Percentiles rank a stretch among this genome's conserved stretches.
Evolutionary conservation across 2,329 filamentous ascomycete genomes (phyloP).

Genomic region (Calcarisporium arbuscula): DNA sequence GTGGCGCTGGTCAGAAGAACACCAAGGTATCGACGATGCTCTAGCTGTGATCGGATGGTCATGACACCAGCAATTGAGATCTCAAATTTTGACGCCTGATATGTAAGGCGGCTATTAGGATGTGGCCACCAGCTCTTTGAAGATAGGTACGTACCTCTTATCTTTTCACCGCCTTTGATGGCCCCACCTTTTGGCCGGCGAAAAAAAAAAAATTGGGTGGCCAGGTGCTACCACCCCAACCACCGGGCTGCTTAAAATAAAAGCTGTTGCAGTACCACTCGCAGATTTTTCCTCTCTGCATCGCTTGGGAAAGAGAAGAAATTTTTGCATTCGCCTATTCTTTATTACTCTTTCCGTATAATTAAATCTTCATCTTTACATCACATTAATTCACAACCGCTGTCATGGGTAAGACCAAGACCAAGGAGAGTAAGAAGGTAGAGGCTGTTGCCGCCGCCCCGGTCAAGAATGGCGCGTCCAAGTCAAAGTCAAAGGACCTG

Average conservation of each 20-base stretch:
- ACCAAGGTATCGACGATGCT: too few relatives aligned
- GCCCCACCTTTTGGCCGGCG: constrained; percentile 27
- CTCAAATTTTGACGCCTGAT: constrained; percentile 15
- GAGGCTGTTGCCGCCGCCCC: constrained; percentile 42
- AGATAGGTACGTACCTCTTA: constrained; percentile 9
- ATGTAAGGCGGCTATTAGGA: constrained; percentile 19
- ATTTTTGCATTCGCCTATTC: constrained; percentile 13
- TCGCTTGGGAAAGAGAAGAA: constrained; percentile 14
- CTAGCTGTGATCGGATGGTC: not conserved
- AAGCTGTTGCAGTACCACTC: too few relatives aligned
- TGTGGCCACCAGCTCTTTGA: not conserved
- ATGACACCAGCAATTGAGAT: not conserved
- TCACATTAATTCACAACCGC: constrained; percentile 14
- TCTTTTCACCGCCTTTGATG: constrained; percentile 27
- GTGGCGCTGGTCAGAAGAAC: too few relatives aligned
- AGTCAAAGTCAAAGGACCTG: constrained; percentile 60
- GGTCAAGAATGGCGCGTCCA: constrained; percentile 61
- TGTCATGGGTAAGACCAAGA: constrained; percentile 63
- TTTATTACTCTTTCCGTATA: constrained; percentile 1
- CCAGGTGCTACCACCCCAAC: constrained; percentile 7
- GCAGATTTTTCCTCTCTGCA: constrained; percentile 5
- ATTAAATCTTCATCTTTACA: not conserved
- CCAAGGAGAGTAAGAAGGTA: constrained; percentile 45
- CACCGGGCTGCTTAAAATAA: constrained; percentile 13
- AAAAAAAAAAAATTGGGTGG: constrained; percentile 22